Evolutionary conservation across 2,329 filamentous ascomycete genomes (phyloP).

Genomic region (Epichloe amarillans): DNA sequence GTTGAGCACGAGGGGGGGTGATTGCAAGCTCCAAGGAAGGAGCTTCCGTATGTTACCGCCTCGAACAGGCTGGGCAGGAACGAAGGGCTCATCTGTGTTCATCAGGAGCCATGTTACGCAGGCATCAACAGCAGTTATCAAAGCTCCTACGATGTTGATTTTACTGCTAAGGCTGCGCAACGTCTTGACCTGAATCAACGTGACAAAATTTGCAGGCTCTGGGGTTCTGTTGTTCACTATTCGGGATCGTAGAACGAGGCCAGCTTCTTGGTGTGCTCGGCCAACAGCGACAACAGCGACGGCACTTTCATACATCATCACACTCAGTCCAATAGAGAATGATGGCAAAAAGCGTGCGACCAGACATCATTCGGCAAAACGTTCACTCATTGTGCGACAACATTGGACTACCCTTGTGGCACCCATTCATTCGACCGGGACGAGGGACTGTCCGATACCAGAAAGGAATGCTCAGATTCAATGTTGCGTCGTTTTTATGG

Average conservation of each 20-base stretch:
- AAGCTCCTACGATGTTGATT: too few species aligned
- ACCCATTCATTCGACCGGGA: too few species aligned
- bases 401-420: background rate
- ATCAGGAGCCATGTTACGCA: too few species aligned
- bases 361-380: background rate
- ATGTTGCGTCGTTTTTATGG: background rate
- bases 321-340: too few species aligned
- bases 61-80: background rate
- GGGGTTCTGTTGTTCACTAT: background rate
- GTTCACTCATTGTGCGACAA: background rate
- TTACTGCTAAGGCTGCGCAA: too few species aligned
- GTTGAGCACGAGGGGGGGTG: too few species aligned
- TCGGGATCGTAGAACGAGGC: background rate
- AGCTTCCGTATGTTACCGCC: background rate
- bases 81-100: background rate
- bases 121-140: too few species aligned
- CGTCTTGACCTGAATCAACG: too few species aligned
- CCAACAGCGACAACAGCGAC: background rate
- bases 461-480: too few species aligned
- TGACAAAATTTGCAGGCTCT: background rate
- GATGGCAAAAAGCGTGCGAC: background rate
- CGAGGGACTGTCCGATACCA: background rate
- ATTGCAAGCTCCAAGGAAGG: background rate
- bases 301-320: background rate
- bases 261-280: background rate